Evolutionary conservation across 1,139 yeast genomes (phyloP).

Genomic region (Wickerhamomyces sp.): DNA sequence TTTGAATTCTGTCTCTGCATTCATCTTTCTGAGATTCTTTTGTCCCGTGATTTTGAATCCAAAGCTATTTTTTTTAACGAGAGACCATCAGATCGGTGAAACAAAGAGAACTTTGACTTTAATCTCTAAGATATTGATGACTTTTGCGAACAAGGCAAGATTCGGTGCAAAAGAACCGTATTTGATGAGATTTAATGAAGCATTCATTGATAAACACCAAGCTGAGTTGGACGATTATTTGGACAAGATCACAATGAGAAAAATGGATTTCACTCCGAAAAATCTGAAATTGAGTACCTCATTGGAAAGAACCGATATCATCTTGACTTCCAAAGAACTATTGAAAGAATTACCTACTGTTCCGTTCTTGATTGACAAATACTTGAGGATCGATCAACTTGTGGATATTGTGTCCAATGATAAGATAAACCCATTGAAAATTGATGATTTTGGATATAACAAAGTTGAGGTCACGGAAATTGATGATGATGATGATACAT

Average conservation of each 20-base stretch:
- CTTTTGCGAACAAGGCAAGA: conserved; percentile 68
- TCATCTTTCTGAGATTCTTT: conserved; percentile 77
- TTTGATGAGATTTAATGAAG: conserved; percentile 58
- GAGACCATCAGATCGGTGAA: conserved; percentile 63
- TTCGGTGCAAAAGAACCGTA: conserved; percentile 85
- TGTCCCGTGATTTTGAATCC: conserved; percentile 94
- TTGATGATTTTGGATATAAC: conserved; percentile 18
- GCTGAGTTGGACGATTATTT: conserved; percentile 60
- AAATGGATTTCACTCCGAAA: conserved; percentile 60
- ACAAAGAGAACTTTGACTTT: conserved; percentile 75
- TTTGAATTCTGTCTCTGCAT: conserved; percentile 73
- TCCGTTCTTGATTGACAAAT: conserved; percentile 65
- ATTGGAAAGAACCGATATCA: conserved; percentile 38
- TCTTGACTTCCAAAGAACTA: conserved; percentile 30
- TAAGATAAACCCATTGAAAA: conserved; percentile 16
- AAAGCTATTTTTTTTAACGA: conserved; percentile 68
- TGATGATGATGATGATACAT: background rate
- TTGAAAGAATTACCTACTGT: conserved; percentile 60
- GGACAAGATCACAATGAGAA: conserved; percentile 66
- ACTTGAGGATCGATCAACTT: conserved; percentile 55
- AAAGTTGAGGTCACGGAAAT: conserved; percentile 4
- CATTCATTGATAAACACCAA: conserved; percentile 54
- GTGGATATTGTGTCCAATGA: conserved; percentile 36
- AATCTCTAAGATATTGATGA: conserved; percentile 76
- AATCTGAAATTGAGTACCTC: conserved; percentile 52